Percentiles rank a stretch among this genome's conserved stretches.
Conservation (phyloP, 139 green algal genomes). For the Tetradesmus lagerheimii region DNA sequence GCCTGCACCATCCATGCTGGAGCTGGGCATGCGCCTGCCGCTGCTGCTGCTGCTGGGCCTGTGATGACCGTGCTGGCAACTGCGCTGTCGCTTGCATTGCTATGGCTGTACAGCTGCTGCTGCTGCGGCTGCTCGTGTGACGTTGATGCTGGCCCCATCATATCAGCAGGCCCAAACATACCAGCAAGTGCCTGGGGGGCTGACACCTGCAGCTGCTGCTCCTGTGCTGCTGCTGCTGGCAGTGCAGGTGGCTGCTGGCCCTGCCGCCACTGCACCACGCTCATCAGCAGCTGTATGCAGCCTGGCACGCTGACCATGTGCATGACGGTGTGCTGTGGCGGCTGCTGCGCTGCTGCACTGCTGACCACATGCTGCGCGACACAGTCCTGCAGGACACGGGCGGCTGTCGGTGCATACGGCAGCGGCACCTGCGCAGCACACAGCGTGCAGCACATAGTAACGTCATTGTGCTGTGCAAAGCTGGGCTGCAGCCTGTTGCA, state of each 20-base stretch:
- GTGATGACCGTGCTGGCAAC: background rate
- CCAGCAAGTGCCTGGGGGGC: background rate
- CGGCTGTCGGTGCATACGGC: background rate
- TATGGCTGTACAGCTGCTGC: background rate
- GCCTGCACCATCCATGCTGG: conserved; percentile 27
- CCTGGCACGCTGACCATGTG: conserved; percentile 32
- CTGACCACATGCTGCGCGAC: background rate
- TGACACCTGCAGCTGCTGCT: background rate
- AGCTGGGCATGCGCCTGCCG: background rate
- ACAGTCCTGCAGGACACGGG: background rate
- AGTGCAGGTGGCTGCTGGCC: background rate
- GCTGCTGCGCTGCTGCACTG: conserved; percentile 16
- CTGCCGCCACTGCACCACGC: conserved; percentile 4
- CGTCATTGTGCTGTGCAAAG: no score
- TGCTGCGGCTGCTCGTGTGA: background rate
- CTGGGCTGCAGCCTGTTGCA: background rate
- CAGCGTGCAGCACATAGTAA: background rate
- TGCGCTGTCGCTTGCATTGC: background rate
- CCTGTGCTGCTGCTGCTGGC: background rate
- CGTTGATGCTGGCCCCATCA: background rate
- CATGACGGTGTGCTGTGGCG: conserved; percentile 35
- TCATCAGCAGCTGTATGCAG: conserved; percentile 43
- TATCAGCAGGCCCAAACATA: background rate
- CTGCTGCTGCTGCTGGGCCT: background rate
- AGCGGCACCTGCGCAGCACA: background rate